A percentile compares a stretch with the other conserved stretches of the same genome.
phyloP scores from a whole-genome alignment of 176 grass and related monocot genomes.

The Carex myosuroides region DNA sequence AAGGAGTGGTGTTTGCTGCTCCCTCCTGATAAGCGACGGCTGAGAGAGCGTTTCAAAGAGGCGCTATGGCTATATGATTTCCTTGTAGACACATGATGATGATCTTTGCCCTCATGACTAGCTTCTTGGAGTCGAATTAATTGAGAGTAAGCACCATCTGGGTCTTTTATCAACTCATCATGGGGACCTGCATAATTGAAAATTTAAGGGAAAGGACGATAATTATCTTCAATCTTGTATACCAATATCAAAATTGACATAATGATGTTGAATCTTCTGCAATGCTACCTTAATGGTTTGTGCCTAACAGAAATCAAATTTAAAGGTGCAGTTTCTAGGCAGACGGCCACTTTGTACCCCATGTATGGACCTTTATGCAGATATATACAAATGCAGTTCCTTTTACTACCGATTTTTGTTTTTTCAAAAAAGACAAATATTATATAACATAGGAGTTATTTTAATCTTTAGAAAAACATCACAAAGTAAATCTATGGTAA shows the following conservation, averaged over 20 bases:
- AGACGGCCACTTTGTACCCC: no score
- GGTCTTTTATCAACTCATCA: slow-evolving; percentile 57
- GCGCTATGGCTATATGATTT: slow-evolving; percentile 55
- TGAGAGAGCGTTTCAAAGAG: slow-evolving; percentile 49
- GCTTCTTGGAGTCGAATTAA: slow-evolving; percentile 56
- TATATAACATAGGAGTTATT: no score
- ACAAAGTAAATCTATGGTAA: neutral
- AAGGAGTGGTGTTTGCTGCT: slow-evolving; percentile 51
- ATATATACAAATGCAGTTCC: no score
- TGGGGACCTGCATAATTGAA: slow-evolving; percentile 44
- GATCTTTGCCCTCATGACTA: slow-evolving; percentile 19
- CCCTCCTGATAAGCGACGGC: slow-evolving; percentile 36
- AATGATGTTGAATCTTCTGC: neutral
- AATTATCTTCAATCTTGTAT: neutral
- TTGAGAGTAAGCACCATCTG: slow-evolving; percentile 61
- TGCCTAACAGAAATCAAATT: neutral
- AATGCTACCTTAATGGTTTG: neutral
- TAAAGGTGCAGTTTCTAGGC: neutral
- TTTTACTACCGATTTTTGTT: no score
- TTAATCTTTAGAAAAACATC: no score
- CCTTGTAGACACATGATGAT: slow-evolving; percentile 10
- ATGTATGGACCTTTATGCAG: no score
- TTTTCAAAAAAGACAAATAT: no score
- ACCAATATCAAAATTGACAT: neutral
- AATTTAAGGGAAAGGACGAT: neutral